Evolutionary conservation across 2,329 filamentous ascomycete species (phyloP), one percentile per base, ranked within the genome.

Genomic region (Cyphellophora attinorum): DNA sequence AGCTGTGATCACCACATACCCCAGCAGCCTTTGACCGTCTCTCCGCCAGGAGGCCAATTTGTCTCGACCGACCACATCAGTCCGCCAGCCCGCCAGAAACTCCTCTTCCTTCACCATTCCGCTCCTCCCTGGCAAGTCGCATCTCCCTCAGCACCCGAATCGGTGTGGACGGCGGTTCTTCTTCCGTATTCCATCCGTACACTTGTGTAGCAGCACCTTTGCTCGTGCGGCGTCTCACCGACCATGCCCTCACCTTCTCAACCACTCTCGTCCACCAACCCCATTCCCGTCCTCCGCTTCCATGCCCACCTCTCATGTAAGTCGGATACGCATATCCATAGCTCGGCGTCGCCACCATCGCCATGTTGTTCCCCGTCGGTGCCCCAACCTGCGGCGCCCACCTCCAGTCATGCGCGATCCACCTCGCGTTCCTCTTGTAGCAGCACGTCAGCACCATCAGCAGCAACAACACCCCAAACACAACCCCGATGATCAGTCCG

Each of bases 401-500:
- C 8, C 27, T 29, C 30, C 38, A 46, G 5, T 40, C 40, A 34
- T 41, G 38, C 10, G 40, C 46, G 14, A 47, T 25, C 46, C 46
- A 49, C n/a, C 41, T 34, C 17, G 40, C 43, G n/a, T 23, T 33
- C 27, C 31, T 42, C 30, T 33, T 40, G 14, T 30, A 31, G 17
- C 29, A 37, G 12, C 36, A 48, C 16, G 40, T 27, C 8, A 42
- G 30, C n/a, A 51, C 15, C 11, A 18, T 42, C n/a, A 50, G 21
- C 11, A 53, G 28, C 31, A 53, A 34, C 11, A 52, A 12, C 5
- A 45, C 45, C 5, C 44, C 38, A 2, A 54, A 34, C 18, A 51
- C 41, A 11, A 47, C 43, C 4, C 46, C 50, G 5, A 48, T 49
- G 8, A 55, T 48, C 11, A 55, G 37, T 6, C 52, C 52, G 10